Conservation (phyloP, 2,329 filamentous ascomycete species). For the Talaromyces sp. region DNA sequence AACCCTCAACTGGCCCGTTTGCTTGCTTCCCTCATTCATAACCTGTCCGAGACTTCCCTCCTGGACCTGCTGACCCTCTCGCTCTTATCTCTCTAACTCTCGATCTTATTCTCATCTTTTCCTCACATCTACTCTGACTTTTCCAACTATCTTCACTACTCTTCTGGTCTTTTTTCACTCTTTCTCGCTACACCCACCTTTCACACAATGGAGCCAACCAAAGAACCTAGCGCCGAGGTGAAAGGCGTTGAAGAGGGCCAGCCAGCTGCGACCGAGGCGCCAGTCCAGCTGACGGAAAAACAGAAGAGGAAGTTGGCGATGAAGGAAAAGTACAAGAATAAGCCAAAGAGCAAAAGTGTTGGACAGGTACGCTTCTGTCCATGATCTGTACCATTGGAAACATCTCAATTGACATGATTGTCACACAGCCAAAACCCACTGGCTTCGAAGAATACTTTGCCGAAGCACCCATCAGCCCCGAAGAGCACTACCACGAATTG, state of each 20-base stretch:
- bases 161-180: background rate
- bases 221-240: background rate
- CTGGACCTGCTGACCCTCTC: background rate
- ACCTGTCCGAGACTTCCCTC: background rate
- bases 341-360: constrained; percentile 8
- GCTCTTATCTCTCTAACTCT: background rate
- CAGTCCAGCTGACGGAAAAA: background rate
- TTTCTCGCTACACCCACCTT: background rate
- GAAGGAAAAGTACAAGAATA: constrained; percentile 9
- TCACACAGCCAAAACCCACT: constrained; percentile 43
- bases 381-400: background rate
- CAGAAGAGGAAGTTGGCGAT: constrained; percentile 2
- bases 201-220: background rate
- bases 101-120: background rate
- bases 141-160: background rate
- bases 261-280: background rate
- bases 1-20: background rate
- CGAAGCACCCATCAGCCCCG: constrained; percentile 71
- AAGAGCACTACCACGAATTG: constrained; percentile 61
- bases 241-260: background rate
- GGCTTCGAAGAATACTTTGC: constrained; percentile 79
- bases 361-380: constrained; percentile 5
- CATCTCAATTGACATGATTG: background rate
- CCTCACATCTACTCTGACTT: background rate
- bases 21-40: background rate